phyloP scores from a whole-genome alignment of 2,329 filamentous ascomycete species.

The Knufia fluminis region DNA sequence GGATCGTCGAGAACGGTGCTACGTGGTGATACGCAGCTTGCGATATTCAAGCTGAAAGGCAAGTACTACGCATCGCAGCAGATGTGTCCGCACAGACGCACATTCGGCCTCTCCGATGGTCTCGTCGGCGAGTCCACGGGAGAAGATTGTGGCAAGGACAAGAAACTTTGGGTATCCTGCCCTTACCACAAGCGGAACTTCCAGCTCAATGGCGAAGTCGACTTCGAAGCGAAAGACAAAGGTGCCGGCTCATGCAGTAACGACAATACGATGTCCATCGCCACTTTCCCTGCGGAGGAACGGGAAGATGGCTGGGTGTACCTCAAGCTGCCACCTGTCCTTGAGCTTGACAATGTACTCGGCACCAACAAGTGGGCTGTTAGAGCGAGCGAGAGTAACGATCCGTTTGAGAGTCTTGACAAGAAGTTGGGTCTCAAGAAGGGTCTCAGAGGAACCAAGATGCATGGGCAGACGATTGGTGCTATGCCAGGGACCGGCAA shows the following conservation, averaged over 20 bases:
- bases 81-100: constrained; percentile 89
- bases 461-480: constrained; percentile 14
- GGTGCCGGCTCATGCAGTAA: constrained; percentile 62
- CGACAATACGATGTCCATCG: constrained; percentile 67
- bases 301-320: constrained; percentile 69
- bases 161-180: constrained; percentile 75
- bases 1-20: constrained; percentile 71
- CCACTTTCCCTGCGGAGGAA: constrained; percentile 70
- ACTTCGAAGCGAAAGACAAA: constrained; percentile 19
- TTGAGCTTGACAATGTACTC: constrained; percentile 68
- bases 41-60: constrained; percentile 73
- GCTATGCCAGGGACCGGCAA: constrained; percentile 20
- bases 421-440: constrained; percentile 40
- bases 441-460: constrained; percentile 46
- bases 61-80: constrained; percentile 80
- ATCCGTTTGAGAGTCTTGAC: constrained; percentile 49
- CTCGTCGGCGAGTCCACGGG: constrained; percentile 56
- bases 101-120: constrained; percentile 81
- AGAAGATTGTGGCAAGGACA: constrained; percentile 28
- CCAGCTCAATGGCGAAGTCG: constrained; percentile 53
- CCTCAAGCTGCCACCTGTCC: constrained; percentile 67
- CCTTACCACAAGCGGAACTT: constrained; percentile 88
- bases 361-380: constrained; percentile 74
- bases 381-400: constrained; percentile 55
- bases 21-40: constrained; percentile 79